Base-by-base conservation (phyloP, 2,329 filamentous ascomycete species). In the Cadophora luteo-olivacea region DNA sequence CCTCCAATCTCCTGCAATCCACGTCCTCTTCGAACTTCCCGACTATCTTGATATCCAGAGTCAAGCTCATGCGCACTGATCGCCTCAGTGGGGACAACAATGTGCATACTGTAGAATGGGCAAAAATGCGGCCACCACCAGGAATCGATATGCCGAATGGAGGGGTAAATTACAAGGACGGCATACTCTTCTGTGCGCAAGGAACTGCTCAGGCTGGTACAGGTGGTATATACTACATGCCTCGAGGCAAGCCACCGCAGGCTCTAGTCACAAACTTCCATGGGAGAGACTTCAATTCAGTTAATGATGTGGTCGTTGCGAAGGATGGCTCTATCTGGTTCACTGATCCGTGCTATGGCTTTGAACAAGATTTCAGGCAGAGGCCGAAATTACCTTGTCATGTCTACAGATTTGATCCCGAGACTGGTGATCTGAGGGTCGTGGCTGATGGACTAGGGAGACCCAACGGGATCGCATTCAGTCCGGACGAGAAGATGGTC, bases 311-410 rank as follows among this genome's bases (percentile, higher is more conserved):
- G 3, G 77, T 79, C 1, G 74, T 80, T 12, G 78, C 80, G 1
- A 74, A 73, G 1, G 81, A 84, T 68, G 81, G 81, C 0, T 74
- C 76, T 0, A 72, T 86, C 12, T 86, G 84, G 84, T 86, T 86
- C 71, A 85, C 83, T 0, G 84, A 86, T 72, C 80, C 82, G 0
- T 76, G 76, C 32, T 79, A 81, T 63, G 84, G 83, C 4, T 80
- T 81, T 64, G 81, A 84, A 68, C 77, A 80, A 68, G 81, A 81
- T 19, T 82, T 85, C 54, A 79, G 84, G 48, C 79, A 78, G 1
- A 69, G 72, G 52, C 84, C 84, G 3, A 77, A 79, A 70, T 68
- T 86, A 29, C 84, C 84, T 4, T 80, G 79, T 68, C 82, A 83
- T 45, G 81, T 86, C 2, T 86, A 86, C 72, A 79, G 83, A 48